Conservation (phyloP, 1,284 basidiomycete species). For the Grifola frondosa region DNA sequence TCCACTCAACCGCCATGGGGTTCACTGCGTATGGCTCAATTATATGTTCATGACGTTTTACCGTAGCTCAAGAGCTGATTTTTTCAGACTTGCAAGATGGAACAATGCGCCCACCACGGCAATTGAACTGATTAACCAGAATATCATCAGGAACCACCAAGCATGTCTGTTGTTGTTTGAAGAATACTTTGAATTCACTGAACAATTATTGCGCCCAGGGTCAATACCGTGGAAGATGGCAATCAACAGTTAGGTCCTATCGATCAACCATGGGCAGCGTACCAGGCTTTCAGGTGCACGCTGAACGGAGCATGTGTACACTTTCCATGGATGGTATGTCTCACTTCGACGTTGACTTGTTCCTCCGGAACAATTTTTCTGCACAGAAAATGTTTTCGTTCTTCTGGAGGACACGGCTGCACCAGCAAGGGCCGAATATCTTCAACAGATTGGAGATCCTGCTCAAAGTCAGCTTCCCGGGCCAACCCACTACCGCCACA, state of each 20-base stretch:
- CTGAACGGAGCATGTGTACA: slow-evolving; percentile 68
- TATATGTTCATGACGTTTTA: slow-evolving; percentile 11
- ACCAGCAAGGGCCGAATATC: slow-evolving; percentile 60
- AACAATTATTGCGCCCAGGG: slow-evolving; percentile 44
- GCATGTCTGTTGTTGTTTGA: slow-evolving; percentile 36
- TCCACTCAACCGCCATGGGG: slow-evolving; percentile 10
- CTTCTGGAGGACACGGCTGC: slow-evolving; percentile 71
- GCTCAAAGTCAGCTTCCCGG: slow-evolving; percentile 26
- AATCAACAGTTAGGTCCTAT: slow-evolving; percentile 66
- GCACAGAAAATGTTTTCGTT: slow-evolving; percentile 67
- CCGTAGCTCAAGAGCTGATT: neutral
- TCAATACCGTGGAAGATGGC: slow-evolving; percentile 58
- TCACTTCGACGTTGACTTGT: neutral
- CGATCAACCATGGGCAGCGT: slow-evolving; percentile 61
- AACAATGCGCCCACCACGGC: slow-evolving; percentile 72
- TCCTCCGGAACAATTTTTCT: neutral
- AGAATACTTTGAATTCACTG: slow-evolving; percentile 4
- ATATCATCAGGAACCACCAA: slow-evolving; percentile 69
- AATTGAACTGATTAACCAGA: slow-evolving; percentile 63
- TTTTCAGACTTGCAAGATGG: slow-evolving; percentile 69
- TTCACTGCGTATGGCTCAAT: slow-evolving; percentile 14
- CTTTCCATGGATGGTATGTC: slow-evolving; percentile 61
- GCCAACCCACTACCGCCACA: slow-evolving; percentile 69
- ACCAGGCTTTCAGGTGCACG: slow-evolving; percentile 47
- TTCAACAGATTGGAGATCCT: slow-evolving; percentile 28